Evolutionary conservation across 495 filamentous ascomycete species (phyloP), one percentile per base, ranked within the genome.

Genomic region (Opeltia flavorubescens): DNA sequence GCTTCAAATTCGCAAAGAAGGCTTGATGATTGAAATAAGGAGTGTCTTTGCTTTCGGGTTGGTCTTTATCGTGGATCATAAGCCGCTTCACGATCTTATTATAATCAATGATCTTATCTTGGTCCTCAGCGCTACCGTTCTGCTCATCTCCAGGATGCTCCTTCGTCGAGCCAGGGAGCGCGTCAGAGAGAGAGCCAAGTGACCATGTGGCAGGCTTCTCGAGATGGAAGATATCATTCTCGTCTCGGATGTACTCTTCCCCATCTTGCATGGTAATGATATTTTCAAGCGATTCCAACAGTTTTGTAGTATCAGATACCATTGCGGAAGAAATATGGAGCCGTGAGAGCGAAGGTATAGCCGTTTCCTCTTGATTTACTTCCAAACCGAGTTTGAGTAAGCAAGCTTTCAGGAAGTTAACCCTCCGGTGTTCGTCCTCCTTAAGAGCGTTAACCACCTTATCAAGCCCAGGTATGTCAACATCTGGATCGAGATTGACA

Each of bases 21-120:
- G 78, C 70, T 48, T 80, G 61, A 56, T 96, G 87, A 53, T 91
- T 85, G 66, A 96, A 95, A 55, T 80, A 83, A 0, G 91, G 89
- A 0, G 88, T 95, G 34, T 83, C 75, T 58, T 83, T 83, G 12
- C 70, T 71, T 25, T 77, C 68, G 6, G 89, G 89, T 45, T 77
- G 70, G n/a, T 72, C 71, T 5, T 68, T 66, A 39, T 84, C 76
- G 48, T 95, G 78, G 1, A 81, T 66, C 21, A 88, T 69, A 17
- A 89, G 63, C 23, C 68, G 74, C 57, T 96, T 95, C 34, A 77
- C 65, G 35, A 94, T 66, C 15, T 74, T 65, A 55, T 76, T 75
- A 67, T 89, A 88, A 51, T 94, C 83, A 50, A 85, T 57, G 25
- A 84, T 80, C 31, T 76, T 80, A 47, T 83, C 72, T 36, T 61